A percentile compares a stretch with the other conserved stretches of the same genome.
Conservation (phyloP, 2,329 filamentous ascomycete genomes). For the Arthroderma sp. region DNA sequence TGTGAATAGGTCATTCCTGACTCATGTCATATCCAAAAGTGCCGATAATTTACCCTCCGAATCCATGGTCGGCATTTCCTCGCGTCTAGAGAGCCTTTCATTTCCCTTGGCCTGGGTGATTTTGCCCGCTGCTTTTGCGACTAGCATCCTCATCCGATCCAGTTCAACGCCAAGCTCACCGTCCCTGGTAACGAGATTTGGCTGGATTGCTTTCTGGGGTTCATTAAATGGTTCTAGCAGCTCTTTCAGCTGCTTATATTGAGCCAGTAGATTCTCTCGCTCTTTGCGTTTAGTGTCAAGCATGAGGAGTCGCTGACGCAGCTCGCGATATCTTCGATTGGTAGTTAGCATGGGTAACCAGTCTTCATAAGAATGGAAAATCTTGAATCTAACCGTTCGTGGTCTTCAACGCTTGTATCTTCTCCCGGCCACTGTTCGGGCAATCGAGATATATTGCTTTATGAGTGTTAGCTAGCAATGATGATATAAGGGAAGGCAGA, state of each 20-base stretch:
- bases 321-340: slow-evolving; percentile 22
- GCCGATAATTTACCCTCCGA: slow-evolving; percentile 22
- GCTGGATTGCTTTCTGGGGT: slow-evolving; percentile 39
- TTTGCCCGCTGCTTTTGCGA: slow-evolving; percentile 30
- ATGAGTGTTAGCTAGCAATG: slow-evolving; percentile 4
- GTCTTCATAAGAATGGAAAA: background rate
- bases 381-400: slow-evolving; percentile 18
- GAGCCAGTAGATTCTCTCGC: slow-evolving; percentile 33
- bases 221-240: slow-evolving; percentile 38
- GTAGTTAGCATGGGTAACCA: background rate
- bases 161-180: slow-evolving; percentile 38
- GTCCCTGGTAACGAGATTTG: slow-evolving; percentile 41
- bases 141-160: slow-evolving; percentile 35
- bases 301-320: slow-evolving; percentile 31
- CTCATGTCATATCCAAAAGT: slow-evolving; percentile 27
- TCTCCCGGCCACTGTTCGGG: slow-evolving; percentile 23
- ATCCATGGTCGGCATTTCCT: slow-evolving; percentile 5
- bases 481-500: background rate
- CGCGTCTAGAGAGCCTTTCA: background rate
- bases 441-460: slow-evolving; percentile 27
- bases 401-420: slow-evolving; percentile 19
- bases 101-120: slow-evolving; percentile 18
- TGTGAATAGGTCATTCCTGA: background rate
- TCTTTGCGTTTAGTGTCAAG: slow-evolving; percentile 34
- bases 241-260: slow-evolving; percentile 32